phyloP scores from a whole-genome alignment of 257 asterid genomes.

The Salvia hispanica region DNA sequence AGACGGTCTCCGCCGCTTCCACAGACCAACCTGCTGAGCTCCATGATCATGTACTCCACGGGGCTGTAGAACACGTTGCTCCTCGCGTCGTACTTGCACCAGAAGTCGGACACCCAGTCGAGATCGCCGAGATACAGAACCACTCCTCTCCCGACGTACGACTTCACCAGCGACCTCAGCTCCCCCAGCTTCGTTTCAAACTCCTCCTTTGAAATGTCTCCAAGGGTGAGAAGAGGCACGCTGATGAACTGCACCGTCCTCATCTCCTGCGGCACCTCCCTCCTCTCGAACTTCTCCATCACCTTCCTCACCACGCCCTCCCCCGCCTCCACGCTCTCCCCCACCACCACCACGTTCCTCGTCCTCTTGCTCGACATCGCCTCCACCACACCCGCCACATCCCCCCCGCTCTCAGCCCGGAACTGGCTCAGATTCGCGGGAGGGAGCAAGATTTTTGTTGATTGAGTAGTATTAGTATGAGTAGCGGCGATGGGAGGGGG shows the following conservation, averaged over 20 bases:
- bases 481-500: too few relatives aligned
- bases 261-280: constrained; percentile 59
- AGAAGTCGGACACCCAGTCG: constrained; percentile 77
- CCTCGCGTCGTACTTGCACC: constrained; percentile 65
- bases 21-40: constrained; percentile 63
- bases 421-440: constrained; percentile 29
- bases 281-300: constrained; percentile 64
- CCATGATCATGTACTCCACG: constrained; percentile 92
- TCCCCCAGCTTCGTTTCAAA: constrained; percentile 70
- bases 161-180: constrained; percentile 67
- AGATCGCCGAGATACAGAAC: constrained; percentile 88
- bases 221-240: constrained; percentile 67
- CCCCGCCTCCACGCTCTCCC: constrained; percentile 48
- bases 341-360: constrained; percentile 54
- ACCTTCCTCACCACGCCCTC: constrained; percentile 64
- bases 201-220: constrained; percentile 60
- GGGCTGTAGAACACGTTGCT: constrained; percentile 47
- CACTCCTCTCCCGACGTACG: constrained; percentile 59
- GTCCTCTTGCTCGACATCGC: constrained; percentile 65
- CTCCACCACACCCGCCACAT: constrained; percentile 59
- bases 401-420: constrained; percentile 39
- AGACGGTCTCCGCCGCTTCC: constrained; percentile 44
- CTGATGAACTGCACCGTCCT: constrained; percentile 72
- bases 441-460: constrained; percentile 41
- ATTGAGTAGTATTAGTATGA: constrained; percentile 29